Evolutionary conservation across 225 moss, liverwort and hornwort genomes (phyloP).

Genomic region (Physcomitrium patens): DNA sequence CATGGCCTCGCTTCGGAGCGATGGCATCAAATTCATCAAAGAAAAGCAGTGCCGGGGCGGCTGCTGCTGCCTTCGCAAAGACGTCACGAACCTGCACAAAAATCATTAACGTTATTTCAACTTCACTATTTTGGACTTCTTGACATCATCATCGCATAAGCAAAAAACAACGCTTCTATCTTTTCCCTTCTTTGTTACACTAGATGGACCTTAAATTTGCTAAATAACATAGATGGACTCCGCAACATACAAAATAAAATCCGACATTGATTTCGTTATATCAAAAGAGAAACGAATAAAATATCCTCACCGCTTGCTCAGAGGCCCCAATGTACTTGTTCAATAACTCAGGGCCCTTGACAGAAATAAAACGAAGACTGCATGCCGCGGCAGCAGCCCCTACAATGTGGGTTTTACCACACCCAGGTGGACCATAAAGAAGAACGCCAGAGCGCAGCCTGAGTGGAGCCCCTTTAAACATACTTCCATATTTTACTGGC

Average conservation of each 20-base stretch:
- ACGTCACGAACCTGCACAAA: slow-evolving; percentile 86
- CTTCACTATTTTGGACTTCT: background rate
- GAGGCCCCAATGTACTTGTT: slow-evolving; percentile 99
- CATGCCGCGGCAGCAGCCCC: slow-evolving; percentile 96
- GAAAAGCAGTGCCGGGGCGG: slow-evolving; percentile 93
- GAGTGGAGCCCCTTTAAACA: slow-evolving; percentile 91
- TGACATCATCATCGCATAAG: background rate
- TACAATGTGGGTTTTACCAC: slow-evolving; percentile 97
- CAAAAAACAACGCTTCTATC: background rate
- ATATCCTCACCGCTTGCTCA: slow-evolving; percentile 88
- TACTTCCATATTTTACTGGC: slow-evolving; percentile 84
- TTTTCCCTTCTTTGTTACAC: background rate
- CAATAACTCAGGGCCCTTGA: slow-evolving; percentile 95
- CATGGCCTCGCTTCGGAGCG: slow-evolving; percentile 95
- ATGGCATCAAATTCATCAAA: slow-evolving; percentile 99
- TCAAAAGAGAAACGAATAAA: slow-evolving; percentile 4
- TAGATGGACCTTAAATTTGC: background rate
- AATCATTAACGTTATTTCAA: slow-evolving; percentile 12
- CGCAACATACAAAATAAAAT: slow-evolving; percentile 1
- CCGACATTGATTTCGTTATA: background rate
- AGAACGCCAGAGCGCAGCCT: slow-evolving; percentile 93
- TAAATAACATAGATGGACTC: background rate
- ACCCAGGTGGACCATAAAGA: slow-evolving; percentile 96
- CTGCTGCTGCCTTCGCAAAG: slow-evolving; percentile 87
- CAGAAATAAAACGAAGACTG: slow-evolving; percentile 92